Base-by-base conservation (phyloP, 768 basidiomycete species). In the Tricholoma bakamatsutake region DNA sequence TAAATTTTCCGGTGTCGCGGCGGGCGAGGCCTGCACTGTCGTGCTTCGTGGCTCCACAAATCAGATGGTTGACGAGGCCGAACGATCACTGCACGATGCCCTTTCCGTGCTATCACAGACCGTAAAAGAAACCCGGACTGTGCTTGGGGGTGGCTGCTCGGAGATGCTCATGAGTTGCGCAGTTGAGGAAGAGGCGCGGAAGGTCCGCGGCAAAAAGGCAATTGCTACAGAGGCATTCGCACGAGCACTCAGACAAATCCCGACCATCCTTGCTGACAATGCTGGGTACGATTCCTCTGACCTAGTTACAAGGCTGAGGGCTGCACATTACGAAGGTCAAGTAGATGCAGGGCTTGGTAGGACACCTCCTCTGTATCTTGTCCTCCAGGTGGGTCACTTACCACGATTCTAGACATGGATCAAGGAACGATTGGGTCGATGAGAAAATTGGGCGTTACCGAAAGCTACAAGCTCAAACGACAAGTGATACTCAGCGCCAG, bases 31-130 rank as follows among this genome's bases (percentile, higher is more conserved):
- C 18, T 98, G 97, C 69, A 99, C 97, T 0, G 94, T 98, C 52
- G 96, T 99, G 28, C 81, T 99, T 7, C 90, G 97, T 34, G 97
- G 97, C 12, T 97, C 95, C 37, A 98, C 97, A 18, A 88, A 87
- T 59, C 97, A 99, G 69, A 99, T 99, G 96, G 88, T 99, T 24
- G 97, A 98, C 64, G 97, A 99, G 70, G 97, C 97, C 1, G 97
- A 98, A 66, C 88, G 97, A 10, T 98, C 96, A 1, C 75, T 99
- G 45, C 97, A 98, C 66, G 97, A 99, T 62, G 97, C 97, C 3
- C 86, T 99, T 9, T 96, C 93, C 0, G 97, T 99, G 4, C 80
- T 99, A 13, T 96, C 95, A 13, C 97, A 99, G 66, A 98, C 96
- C 0, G 93, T 97, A 59, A 95, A 93, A 74, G 97, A 99, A 77